phyloP scores from a whole-genome alignment of 2,329 filamentous ascomycete species.

The Aaosphaeria arxii region DNA sequence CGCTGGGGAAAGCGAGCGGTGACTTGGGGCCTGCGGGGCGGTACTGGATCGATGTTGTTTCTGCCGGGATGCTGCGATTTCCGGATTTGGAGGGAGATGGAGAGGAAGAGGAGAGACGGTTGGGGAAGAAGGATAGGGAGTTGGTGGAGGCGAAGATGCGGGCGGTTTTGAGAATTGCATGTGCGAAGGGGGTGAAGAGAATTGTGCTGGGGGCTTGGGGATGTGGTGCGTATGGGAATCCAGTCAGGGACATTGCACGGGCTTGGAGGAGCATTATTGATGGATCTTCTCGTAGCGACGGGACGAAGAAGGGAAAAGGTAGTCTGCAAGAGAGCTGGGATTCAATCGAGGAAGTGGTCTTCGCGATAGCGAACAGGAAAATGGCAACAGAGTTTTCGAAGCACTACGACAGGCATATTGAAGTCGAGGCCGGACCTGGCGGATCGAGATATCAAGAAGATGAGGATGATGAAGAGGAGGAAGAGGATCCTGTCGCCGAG shows the following conservation, averaged over 20 bases:
- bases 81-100: conserved; percentile 48
- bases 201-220: conserved; percentile 64
- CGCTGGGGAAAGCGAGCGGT: conserved; percentile 29
- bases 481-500: conserved; percentile 17
- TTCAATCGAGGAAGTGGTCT: conserved; percentile 53
- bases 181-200: conserved; percentile 43
- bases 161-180: conserved; percentile 53
- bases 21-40: conserved; percentile 48
- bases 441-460: conserved; percentile 31
- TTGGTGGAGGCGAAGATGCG: conserved; percentile 55
- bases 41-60: conserved; percentile 59
- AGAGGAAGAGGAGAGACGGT: conserved; percentile 17
- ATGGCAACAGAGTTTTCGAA: conserved; percentile 53
- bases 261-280: conserved; percentile 48
- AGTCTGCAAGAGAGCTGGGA: conserved; percentile 38
- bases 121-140: conserved; percentile 49
- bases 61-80: conserved; percentile 57
- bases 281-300: not conserved
- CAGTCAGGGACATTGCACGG: conserved; percentile 55
- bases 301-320: conserved; percentile 21
- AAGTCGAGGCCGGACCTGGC: conserved; percentile 38
- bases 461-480: conserved; percentile 13
- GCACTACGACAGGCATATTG: conserved; percentile 45
- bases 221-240: conserved; percentile 63
- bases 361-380: conserved; percentile 54